phyloP scores from a whole-genome alignment of 208 protist genomes.

The Lotmaria passim region DNA sequence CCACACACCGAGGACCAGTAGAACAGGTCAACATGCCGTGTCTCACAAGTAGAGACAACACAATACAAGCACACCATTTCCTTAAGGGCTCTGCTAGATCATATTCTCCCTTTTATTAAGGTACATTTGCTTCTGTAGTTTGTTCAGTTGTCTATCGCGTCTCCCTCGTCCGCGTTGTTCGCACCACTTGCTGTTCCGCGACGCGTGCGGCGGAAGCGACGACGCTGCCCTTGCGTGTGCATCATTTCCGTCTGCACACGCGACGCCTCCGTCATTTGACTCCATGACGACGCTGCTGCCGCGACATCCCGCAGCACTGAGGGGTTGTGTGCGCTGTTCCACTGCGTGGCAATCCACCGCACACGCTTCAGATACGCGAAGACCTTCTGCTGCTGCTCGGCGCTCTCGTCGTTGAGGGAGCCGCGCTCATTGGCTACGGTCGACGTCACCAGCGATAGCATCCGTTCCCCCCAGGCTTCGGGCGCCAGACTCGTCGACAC shows the following conservation, averaged over 20 bases:
- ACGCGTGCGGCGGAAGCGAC: constrained; percentile 55
- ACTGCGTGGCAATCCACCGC: constrained; percentile 60
- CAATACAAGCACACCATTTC: too few species aligned
- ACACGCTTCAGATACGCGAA: constrained; percentile 68
- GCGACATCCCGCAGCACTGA: constrained; percentile 12
- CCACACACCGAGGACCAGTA: too few species aligned
- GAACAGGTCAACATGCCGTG: too few species aligned
- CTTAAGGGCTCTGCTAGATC: too few species aligned
- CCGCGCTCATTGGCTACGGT: constrained; percentile 1
- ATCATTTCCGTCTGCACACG: constrained; percentile 59
- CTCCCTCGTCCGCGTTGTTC: constrained; percentile 10
- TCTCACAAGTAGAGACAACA: too few species aligned
- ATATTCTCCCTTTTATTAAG: too few species aligned
- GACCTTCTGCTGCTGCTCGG: constrained; percentile 41
- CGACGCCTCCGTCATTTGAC: constrained; percentile 47
- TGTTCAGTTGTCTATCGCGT: constrained; percentile 3
- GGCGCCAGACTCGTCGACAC: constrained; percentile 1
- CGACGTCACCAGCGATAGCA: constrained; percentile 31
- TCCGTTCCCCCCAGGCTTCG: constrained; percentile 28
- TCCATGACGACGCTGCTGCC: constrained; percentile 39
- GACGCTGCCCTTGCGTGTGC: constrained; percentile 46
- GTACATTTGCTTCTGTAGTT: too few species aligned
- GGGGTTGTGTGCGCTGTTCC: constrained; percentile 24
- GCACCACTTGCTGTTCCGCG: constrained; percentile 19
- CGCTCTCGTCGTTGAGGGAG: constrained; percentile 21